A percentile compares a stretch with the other conserved stretches of the same genome.
phyloP scores from a whole-genome alignment of 2,329 filamentous ascomycete genomes.

The Cladosporium velox region DNA sequence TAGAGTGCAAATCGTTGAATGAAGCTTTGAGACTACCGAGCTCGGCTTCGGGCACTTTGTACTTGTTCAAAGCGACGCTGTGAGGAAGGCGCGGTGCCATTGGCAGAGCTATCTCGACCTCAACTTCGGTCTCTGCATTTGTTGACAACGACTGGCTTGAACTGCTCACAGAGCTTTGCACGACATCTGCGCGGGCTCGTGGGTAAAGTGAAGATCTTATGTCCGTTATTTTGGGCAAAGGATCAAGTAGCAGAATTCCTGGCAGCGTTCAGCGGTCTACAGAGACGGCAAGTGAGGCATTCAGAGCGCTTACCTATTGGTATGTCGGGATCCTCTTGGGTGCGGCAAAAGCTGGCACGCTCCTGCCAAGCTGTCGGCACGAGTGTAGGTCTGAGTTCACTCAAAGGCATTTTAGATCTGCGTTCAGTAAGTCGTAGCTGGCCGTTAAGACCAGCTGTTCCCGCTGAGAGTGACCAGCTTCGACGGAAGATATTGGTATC shows the following conservation, averaged over 20 bases:
- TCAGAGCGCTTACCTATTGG: conserved; percentile 14
- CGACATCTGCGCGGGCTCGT: neutral
- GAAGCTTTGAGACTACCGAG: neutral
- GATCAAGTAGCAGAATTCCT: conserved; percentile 24
- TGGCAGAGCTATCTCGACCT: conserved; percentile 7
- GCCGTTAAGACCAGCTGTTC: neutral
- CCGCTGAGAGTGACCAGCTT: conserved; percentile 20
- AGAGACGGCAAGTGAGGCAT: neutral
- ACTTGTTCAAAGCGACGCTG: neutral
- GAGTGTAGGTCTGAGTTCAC: neutral
- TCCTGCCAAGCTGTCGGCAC: conserved; percentile 23
- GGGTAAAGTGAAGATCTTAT: neutral
- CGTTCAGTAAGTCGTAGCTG: neutral
- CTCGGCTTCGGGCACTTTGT: neutral
- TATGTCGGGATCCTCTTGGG: neutral
- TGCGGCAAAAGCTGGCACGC: conserved; percentile 21
- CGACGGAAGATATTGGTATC: conserved; percentile 20
- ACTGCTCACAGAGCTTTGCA: neutral
- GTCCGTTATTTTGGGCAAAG: conserved; percentile 22
- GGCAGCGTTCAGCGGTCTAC: neutral
- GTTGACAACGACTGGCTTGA: neutral
- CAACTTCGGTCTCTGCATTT: neutral
- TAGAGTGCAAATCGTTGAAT: neutral
- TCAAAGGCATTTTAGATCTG: neutral
- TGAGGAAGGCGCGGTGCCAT: conserved; percentile 2